Base-by-base conservation (phyloP, 305 asterid genomes). In the Solanum aculeatissimum region DNA sequence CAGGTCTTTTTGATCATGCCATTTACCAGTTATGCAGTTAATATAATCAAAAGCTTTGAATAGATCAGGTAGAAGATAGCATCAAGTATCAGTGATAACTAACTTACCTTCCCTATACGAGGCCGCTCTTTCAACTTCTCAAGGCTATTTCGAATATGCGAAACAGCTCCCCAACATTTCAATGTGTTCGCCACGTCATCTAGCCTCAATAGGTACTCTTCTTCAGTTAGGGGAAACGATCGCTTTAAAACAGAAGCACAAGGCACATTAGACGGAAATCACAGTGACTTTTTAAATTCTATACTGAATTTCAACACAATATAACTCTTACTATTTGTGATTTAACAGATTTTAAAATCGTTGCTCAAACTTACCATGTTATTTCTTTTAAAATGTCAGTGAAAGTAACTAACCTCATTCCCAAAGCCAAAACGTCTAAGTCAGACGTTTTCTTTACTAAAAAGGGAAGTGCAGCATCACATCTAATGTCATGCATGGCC, bases 161-260 rank as follows among this genome's bases (percentile, higher is more conserved):
- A 96, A 87, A 96, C 99, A 49, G 99, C 99, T 90, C 99, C 99
- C 99, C 99, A 96, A 77, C 98, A 93, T 90, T 89, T 96, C 84
- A 95, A 90, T 63, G 90, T 91, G 89, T 94, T 95, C n/a, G 98
- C 98, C 85, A 94, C 98, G 63, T 93, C 94, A 87, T 96, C 99
- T 32, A 96, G 99, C 92, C 99, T 91, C 88, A 91, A 86, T 66
- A 96, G 89, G 88, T 96, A 96, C 93, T 96, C 99, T 90, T 94
- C 98, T 88, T 96, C 98, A 60, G 95, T 96, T 82, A 96, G 89
- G 16, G 98, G 98, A 82, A 96, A 96, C 9, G 98, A 94, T 89
- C 97, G 92, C 98, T 94, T 78, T 70, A 71, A 62, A 87, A 84
- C 23, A 82, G 65, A 89, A 83, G 69, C 75, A 85, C 80, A 63